Evolutionary conservation across 208 protist species (phyloP).

Genomic region (Entamoeba histolytica): DNA sequence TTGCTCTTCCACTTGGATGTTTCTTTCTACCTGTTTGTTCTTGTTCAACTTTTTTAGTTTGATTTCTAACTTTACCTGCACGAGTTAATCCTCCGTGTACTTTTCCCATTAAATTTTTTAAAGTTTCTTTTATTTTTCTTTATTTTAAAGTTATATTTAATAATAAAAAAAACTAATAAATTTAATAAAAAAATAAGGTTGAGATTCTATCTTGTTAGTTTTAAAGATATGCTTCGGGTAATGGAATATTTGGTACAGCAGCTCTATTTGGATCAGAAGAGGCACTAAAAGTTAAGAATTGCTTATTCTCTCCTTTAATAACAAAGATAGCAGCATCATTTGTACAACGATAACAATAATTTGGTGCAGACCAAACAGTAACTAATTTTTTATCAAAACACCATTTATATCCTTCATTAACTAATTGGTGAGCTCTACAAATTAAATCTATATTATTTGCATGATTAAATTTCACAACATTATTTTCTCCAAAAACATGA

Average conservation of each 20-base stretch:
- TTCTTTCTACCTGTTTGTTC: background rate
- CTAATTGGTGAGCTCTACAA: slow-evolving; percentile 61
- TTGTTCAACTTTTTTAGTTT: background rate
- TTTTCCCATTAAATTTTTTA: background rate
- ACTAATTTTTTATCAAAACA: slow-evolving; percentile 45
- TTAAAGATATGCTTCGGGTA: background rate
- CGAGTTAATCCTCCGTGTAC: background rate
- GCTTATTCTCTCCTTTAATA: background rate
- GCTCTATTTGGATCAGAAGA: background rate
- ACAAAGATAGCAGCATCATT: background rate
- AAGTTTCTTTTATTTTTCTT: too few relatives aligned
- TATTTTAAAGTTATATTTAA: too few relatives aligned
- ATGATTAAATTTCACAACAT: slow-evolving; percentile 44
- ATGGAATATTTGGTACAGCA: background rate
- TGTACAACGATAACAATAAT: slow-evolving; percentile 50
- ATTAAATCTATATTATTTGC: slow-evolving; percentile 18
- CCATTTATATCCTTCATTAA: slow-evolving; percentile 68
- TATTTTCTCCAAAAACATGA: slow-evolving; percentile 90
- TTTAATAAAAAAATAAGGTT: too few relatives aligned
- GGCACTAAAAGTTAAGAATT: background rate
- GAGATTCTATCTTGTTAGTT: too few relatives aligned
- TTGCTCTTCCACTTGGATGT: background rate
- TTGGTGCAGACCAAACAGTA: slow-evolving; percentile 56
- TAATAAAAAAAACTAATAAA: too few relatives aligned
- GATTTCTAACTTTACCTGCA: background rate